Percentiles rank a stretch among this genome's conserved stretches.
Conservation (phyloP, 2,329 filamentous ascomycete species). For the Apiospora malaysiana region DNA sequence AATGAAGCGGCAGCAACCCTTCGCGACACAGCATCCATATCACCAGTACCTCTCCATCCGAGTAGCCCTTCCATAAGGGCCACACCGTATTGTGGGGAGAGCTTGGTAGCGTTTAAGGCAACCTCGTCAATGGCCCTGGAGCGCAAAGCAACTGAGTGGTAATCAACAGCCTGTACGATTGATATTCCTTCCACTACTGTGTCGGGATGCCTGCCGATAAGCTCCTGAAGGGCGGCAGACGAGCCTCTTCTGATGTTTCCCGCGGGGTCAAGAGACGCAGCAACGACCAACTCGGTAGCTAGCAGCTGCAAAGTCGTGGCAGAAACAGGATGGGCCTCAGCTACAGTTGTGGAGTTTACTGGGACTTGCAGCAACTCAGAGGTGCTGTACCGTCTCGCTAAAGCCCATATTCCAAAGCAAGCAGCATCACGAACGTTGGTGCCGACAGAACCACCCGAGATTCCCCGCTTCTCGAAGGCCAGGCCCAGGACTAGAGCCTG, state of each 20-base stretch:
- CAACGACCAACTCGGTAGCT: constrained; percentile 79
- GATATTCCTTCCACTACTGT: constrained; percentile 81
- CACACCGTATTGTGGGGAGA: constrained; percentile 72
- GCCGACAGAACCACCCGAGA: constrained; percentile 84
- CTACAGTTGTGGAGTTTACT: constrained; percentile 49
- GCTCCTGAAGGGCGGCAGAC: constrained; percentile 91
- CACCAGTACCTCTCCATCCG: constrained; percentile 87
- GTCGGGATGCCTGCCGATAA: constrained; percentile 91
- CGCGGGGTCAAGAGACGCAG: constrained; percentile 84
- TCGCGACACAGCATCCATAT: constrained; percentile 76
- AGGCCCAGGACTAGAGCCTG: constrained; percentile 80
- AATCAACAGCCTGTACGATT: constrained; percentile 89
- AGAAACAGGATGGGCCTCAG: constrained; percentile 43
- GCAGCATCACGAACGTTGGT: constrained; percentile 93
- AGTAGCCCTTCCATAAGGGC: constrained; percentile 74
- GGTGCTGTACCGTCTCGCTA: constrained; percentile 86
- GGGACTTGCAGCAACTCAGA: constrained; percentile 73
- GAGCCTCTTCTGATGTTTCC: constrained; percentile 93
- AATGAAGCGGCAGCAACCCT: constrained; percentile 74
- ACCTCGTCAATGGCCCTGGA: constrained; percentile 83
- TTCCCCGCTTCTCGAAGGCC: constrained; percentile 85
- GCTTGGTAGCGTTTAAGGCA: constrained; percentile 68
- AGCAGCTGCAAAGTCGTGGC: constrained; percentile 74
- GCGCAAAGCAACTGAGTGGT: constrained; percentile 88
- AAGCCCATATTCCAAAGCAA: constrained; percentile 94